Base-by-base conservation (phyloP, 83 land plant species). In the Diphasiastrum complanatum region DNA sequence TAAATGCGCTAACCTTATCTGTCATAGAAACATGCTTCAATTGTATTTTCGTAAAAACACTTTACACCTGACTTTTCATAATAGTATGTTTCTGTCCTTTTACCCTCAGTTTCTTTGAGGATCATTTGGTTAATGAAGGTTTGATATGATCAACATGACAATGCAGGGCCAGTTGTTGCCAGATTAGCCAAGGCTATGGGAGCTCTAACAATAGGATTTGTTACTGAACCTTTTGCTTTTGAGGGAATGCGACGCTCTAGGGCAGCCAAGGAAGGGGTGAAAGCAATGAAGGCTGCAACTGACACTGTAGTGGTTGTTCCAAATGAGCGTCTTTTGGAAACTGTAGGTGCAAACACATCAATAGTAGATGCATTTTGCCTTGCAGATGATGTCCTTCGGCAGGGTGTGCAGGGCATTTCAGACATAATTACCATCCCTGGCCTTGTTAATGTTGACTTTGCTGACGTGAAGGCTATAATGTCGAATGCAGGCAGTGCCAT, bases 141-240 rank as follows among this genome's bases (percentile, higher is more conserved):
- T 40, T 40, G 8, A 16, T 8, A 40, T 40, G 43, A n/a, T n/a
- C n/a, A n/a, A n/a, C n/a, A n/a, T n/a, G n/a, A n/a, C n/a, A 38
- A 12, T 20, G 60, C 73, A 70, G 73, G 70, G 34, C 73, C 73
- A 53, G 73, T 70, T 29, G 70, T 70, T 3, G 69, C 73, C 22
- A 43, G 73, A 29, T 63, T 70, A 53, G 73, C 73, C 18, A 70
- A 70, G 49, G 73, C 73, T 11, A 70, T 70, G 73, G 73, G 73
- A 5, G 73, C 73, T 18, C 66, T 70, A 22, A 64, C 73, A 26
- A 63, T 70, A n/a, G 73, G 73, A 45, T 63, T 70, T 45, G 73
- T 70, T 5, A 70, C 73, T 14, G 58, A 70, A 33, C 73, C 73
- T 3, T 70, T 70, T 46, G 34, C 49, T 4, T 70, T 70, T 51